phyloP scores from a whole-genome alignment of 1,139 yeast genomes.

The Suhomyces bolitotheri region DNA sequence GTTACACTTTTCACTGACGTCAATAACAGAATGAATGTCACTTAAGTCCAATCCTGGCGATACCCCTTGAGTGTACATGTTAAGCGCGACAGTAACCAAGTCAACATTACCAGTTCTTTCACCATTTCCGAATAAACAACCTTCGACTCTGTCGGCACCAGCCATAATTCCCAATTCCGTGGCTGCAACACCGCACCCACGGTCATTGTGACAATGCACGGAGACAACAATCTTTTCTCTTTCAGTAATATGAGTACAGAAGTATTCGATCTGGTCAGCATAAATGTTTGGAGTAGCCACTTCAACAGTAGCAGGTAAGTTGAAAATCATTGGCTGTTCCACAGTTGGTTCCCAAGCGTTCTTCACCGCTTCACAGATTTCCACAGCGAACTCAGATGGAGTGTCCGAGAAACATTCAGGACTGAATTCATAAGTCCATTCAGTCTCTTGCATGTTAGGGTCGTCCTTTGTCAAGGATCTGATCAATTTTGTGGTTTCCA shows the following conservation, averaged over 20 bases:
- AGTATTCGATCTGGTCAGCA: slow-evolving; percentile 53
- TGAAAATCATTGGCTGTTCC: slow-evolving; percentile 46
- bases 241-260: slow-evolving; percentile 41
- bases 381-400: slow-evolving; percentile 43
- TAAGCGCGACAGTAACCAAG: slow-evolving; percentile 48
- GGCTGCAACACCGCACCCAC: slow-evolving; percentile 55
- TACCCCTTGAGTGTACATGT: slow-evolving; percentile 49
- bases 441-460: slow-evolving; percentile 39
- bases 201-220: slow-evolving; percentile 50
- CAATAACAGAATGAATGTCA: slow-evolving; percentile 42
- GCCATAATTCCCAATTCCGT: slow-evolving; percentile 50
- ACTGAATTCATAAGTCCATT: slow-evolving; percentile 48
- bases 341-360: slow-evolving; percentile 48
- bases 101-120: slow-evolving; percentile 55
- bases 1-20: slow-evolving; percentile 47
- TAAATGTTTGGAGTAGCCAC: slow-evolving; percentile 51
- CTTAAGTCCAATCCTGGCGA: slow-evolving; percentile 48
- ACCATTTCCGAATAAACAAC: slow-evolving; percentile 52
- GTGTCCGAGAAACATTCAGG: slow-evolving; percentile 52
- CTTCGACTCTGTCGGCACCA: slow-evolving; percentile 54
- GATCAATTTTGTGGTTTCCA: slow-evolving; percentile 43
- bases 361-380: slow-evolving; percentile 49
- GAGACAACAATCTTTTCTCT: slow-evolving; percentile 48
- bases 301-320: slow-evolving; percentile 52
- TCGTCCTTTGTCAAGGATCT: slow-evolving; percentile 46